Conservation (phyloP, 2,329 filamentous ascomycete genomes). For the Nemania abortiva region DNA sequence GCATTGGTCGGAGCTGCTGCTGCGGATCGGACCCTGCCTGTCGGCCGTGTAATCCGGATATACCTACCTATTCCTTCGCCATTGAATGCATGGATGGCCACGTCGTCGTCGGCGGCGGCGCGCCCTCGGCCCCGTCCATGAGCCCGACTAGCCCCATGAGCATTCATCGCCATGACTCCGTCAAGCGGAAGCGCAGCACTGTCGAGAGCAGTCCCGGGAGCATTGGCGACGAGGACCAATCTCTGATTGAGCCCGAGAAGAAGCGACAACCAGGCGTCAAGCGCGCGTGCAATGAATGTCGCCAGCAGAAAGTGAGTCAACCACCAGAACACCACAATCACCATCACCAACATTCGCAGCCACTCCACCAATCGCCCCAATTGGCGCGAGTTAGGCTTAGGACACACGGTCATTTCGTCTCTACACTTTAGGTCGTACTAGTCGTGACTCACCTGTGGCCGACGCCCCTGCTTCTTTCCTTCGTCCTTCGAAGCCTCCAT, state of each 20-base stretch:
- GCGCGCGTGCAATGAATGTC: conserved; percentile 85
- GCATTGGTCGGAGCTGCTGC: conserved; percentile 37
- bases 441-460: conserved; percentile 2
- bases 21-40: conserved; percentile 37
- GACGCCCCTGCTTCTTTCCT: neutral
- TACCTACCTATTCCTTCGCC: conserved; percentile 39
- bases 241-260: conserved; percentile 67
- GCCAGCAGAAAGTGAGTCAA: conserved; percentile 81
- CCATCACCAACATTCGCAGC: conserved; percentile 9
- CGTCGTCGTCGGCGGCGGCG: conserved; percentile 56
- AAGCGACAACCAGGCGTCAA: conserved; percentile 78
- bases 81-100: conserved; percentile 62
- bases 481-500: neutral
- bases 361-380: conserved; percentile 16
- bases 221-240: conserved; percentile 68
- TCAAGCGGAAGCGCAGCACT: conserved; percentile 72
- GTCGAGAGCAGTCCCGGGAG: conserved; percentile 73
- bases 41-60: conserved; percentile 23
- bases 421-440: neutral
- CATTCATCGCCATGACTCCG: conserved; percentile 61
- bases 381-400: conserved; percentile 1
- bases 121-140: conserved; percentile 61
- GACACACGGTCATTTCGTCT: conserved; percentile 2
- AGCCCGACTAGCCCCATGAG: conserved; percentile 69
- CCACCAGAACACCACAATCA: conserved; percentile 10